Conservation (phyloP, 345 rosid genomes). For the Lepidium africanum region DNA sequence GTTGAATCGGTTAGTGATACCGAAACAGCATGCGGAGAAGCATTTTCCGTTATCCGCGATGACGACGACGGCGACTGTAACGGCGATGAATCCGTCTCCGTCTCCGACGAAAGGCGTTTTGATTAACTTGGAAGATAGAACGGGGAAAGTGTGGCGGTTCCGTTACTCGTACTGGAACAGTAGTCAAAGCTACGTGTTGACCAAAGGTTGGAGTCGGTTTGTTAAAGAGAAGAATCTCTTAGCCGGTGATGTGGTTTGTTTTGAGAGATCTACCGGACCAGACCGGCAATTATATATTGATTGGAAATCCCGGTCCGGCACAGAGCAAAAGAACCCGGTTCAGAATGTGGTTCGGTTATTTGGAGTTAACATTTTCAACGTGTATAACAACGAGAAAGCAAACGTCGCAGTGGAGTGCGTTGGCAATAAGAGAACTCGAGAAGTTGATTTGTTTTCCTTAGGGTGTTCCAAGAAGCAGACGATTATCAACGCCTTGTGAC, state of each 20-base stretch:
- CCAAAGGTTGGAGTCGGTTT: constrained; percentile 93
- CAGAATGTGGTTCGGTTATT: constrained; percentile 18
- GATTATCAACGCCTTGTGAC: constrained; percentile 64
- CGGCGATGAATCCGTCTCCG: background rate
- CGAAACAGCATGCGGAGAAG: constrained; percentile 91
- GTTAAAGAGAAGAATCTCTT: constrained; percentile 78
- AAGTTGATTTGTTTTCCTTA: constrained; percentile 45
- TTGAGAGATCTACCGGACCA: constrained; percentile 70
- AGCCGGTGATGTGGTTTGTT: constrained; percentile 77
- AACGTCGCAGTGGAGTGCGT: constrained; percentile 29
- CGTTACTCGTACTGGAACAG: constrained; percentile 97
- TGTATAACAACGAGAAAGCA: constrained; percentile 29
- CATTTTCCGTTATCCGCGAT: constrained; percentile 49
- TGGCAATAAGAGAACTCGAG: constrained; percentile 52
- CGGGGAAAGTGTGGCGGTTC: constrained; percentile 89
- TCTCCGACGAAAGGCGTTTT: constrained; percentile 53
- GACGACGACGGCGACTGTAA: background rate
- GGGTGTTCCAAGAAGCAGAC: constrained; percentile 67
- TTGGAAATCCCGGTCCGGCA: constrained; percentile 35
- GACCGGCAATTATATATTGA: constrained; percentile 66
- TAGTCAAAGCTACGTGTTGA: constrained; percentile 90
- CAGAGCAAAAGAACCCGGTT: constrained; percentile 17
- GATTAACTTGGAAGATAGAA: constrained; percentile 62
- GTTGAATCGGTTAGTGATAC: constrained; percentile 84
- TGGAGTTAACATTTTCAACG: constrained; percentile 62